Base-by-base conservation (phyloP, 768 basidiomycete species). In the Botryobasidium botryosum region DNA sequence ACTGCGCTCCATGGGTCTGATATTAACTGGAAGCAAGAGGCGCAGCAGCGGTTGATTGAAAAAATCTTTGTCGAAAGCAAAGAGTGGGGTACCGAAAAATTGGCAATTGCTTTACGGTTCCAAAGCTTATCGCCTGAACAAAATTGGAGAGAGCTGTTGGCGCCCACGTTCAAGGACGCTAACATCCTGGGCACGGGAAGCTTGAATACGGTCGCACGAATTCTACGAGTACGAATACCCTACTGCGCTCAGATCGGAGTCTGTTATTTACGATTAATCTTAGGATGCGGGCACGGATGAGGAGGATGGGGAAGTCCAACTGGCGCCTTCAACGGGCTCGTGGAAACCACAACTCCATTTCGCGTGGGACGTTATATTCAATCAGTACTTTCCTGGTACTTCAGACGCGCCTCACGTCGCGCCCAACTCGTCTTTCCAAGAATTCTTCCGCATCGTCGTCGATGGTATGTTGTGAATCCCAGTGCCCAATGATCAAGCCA, bases 291-390 rank as follows among this genome's bases (percentile, higher is more conserved):
- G 66, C 6, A 55, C 63, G 4, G 72, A 75, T 29, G 75, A 75
- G 3, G 72, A 75, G 13, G 70, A 69, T 15, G 57, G 72, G 36
- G 68, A 69, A 33, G 53, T 61, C 69, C 2, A 65, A 67, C 8
- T 61, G 68, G 28, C 72, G 72, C 28, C 23, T 38, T 21, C 33
- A 49, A 60, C 62, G 57, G 59, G 63, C 45, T 44, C 71, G 12
- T 87, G 90, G 88, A 91, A 83, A 58, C 78, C 90, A 45, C 79
- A 88, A 56, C 67, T 91, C 35, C 92, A 94, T 57, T 90, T 85
- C 58, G 83, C 79, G 20, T 99, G 92, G 92, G 74, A 77, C 49
- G 64, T 77, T 47, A 71, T 97, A 39, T 63, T 96, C 27, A 79
- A 90, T 50, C 68, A 68, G 39, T 73, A 87, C 41, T 69, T 91